These are phyloP conservation scores for Kwoniella pini DNA, from an alignment of 768 basidiomycete species.

Conservation along the genomic window DNA sequence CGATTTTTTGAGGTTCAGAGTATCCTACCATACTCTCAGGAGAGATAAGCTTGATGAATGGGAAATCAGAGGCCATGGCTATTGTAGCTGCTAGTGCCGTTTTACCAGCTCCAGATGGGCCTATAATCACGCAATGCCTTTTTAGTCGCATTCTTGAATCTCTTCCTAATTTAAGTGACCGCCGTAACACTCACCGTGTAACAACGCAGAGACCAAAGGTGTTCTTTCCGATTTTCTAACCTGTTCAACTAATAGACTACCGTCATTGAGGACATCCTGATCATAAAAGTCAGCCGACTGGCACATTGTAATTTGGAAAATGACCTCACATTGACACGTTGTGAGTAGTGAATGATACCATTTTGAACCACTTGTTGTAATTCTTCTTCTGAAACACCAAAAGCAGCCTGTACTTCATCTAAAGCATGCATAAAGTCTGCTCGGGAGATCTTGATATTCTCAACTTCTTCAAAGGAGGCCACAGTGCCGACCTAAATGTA, in stretches of 20 bases:
- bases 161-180: too few species aligned
- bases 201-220: constrained; percentile 82
- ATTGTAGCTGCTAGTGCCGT: constrained; percentile 92
- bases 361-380: constrained; percentile 85
- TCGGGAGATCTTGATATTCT: constrained; percentile 83
- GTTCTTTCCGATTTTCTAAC: constrained; percentile 86
- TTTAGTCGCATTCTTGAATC: too few species aligned
- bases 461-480: constrained; percentile 94
- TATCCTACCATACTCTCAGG: constrained; percentile 97
- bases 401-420: constrained; percentile 92
- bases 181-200: constrained; percentile 66
- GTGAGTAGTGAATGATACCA: constrained; percentile 88
- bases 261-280: constrained; percentile 82
- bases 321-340: constrained; percentile 69
- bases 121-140: too few species aligned
- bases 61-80: constrained; percentile 87
- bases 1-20: constrained; percentile 87
- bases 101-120: constrained; percentile 88
- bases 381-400: constrained; percentile 97
- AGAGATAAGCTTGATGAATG: constrained; percentile 96
- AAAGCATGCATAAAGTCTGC: constrained; percentile 85
- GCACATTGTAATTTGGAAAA: background rate
- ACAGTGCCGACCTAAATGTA: constrained; percentile 75
- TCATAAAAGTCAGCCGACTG: background rate
- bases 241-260: constrained; percentile 86